Conservation (phyloP, 2,329 filamentous ascomycete genomes). For the Colletotrichum salicis region DNA sequence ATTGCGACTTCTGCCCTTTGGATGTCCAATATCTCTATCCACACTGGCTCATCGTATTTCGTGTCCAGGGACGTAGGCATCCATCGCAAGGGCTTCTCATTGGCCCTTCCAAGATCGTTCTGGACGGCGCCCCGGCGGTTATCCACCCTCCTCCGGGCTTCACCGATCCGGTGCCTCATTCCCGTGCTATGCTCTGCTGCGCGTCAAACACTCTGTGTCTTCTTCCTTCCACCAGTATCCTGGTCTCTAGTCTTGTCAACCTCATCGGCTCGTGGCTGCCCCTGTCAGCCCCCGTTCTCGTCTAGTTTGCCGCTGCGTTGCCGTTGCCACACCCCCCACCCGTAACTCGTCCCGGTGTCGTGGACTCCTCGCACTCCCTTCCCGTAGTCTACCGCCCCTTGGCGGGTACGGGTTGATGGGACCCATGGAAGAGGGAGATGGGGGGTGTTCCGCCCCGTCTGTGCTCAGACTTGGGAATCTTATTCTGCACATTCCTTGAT, state of each 20-base stretch:
- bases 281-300: neutral
- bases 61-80: slow-evolving; percentile 10
- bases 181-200: neutral
- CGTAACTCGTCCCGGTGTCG: slow-evolving; percentile 2
- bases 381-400: neutral
- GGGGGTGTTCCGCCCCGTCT: neutral
- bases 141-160: slow-evolving; percentile 7
- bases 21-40: neutral
- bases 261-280: slow-evolving; percentile 10
- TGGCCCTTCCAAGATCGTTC: slow-evolving; percentile 5
- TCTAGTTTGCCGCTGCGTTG: neutral
- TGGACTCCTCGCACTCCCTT: slow-evolving; percentile 5
- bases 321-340: slow-evolving; percentile 1
- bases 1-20: neutral
- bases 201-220: neutral
- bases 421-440: neutral
- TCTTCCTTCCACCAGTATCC: neutral
- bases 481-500: slow-evolving; percentile 13
- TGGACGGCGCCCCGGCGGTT: neutral
- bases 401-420: neutral
- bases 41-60: slow-evolving; percentile 29
- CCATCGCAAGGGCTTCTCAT: slow-evolving; percentile 10
- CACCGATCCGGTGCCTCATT: slow-evolving; percentile 18
- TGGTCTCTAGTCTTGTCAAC: slow-evolving; percentile 5
- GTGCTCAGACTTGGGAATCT: neutral